Evolutionary conservation across 257 asterid genomes (phyloP).

Genomic region (Fraxinus quadrangulata): DNA sequence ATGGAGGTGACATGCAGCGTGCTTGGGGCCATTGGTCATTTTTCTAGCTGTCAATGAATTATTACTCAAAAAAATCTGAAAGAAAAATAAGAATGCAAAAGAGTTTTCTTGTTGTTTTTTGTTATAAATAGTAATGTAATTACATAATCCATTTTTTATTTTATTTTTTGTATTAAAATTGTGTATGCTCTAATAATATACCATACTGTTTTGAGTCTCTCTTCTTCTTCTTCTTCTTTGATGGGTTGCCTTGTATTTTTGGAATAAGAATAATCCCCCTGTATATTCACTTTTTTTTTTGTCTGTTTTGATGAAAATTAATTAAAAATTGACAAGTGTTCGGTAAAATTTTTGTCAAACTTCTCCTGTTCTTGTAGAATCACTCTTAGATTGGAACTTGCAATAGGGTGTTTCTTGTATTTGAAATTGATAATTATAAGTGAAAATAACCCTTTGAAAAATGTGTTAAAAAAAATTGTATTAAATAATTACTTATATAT

Average conservation of each 20-base stretch:
- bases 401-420: background rate
- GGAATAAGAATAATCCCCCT: background rate
- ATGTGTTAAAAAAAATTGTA: background rate
- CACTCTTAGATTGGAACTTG: background rate
- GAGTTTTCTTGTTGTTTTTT: background rate
- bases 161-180: background rate
- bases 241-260: background rate
- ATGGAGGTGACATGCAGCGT: background rate
- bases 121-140: background rate
- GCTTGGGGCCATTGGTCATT: conserved; percentile 15
- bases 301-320: no score
- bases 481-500: no score
- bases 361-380: no score
- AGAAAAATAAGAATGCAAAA: background rate
- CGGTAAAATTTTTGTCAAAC: no score
- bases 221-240: background rate
- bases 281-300: no score
- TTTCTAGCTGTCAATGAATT: conserved; percentile 1
- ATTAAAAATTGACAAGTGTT: no score
- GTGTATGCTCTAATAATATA: background rate
- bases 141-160: conserved; percentile 1
- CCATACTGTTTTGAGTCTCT: background rate
- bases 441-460: background rate
- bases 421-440: background rate
- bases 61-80: background rate